A percentile compares a stretch with the other conserved stretches of the same genome.
Conservation (phyloP, 164 flowering plant species). For the Umbellularia californica region DNA sequence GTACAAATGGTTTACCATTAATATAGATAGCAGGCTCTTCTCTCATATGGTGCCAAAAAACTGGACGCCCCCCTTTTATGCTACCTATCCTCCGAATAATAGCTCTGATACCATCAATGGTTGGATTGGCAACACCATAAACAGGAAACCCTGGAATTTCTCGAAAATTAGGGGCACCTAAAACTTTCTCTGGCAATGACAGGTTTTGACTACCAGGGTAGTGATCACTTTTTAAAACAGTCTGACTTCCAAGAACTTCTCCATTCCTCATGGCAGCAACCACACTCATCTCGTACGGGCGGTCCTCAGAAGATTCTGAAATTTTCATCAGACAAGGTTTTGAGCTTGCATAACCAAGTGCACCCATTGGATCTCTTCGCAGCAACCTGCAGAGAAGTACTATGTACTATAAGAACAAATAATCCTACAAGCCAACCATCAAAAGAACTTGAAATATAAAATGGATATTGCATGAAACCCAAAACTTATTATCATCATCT, state of each 20-base stretch:
- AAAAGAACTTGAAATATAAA: neutral
- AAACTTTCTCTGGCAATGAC: constrained; percentile 78
- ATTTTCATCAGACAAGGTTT: constrained; percentile 58
- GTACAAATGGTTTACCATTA: constrained; percentile 95
- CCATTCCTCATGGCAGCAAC: constrained; percentile 90
- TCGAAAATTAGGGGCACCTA: constrained; percentile 95
- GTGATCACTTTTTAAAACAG: constrained; percentile 92
- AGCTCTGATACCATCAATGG: constrained; percentile 83
- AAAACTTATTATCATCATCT: neutral
- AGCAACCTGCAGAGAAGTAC: constrained; percentile 51
- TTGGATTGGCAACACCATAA: constrained; percentile 97
- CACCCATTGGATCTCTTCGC: constrained; percentile 96
- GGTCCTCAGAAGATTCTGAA: constrained; percentile 76
- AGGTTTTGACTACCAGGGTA: constrained; percentile 88
- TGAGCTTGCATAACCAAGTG: constrained; percentile 71
- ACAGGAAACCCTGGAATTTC: constrained; percentile 97
- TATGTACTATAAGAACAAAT: neutral
- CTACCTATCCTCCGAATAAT: constrained; percentile 73
- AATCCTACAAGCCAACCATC: no score
- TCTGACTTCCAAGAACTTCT: constrained; percentile 91
- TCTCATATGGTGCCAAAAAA: constrained; percentile 96
- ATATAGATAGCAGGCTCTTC: constrained; percentile 97
- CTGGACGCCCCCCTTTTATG: constrained; percentile 62
- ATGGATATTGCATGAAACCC: neutral
- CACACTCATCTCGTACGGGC: constrained; percentile 79